Conservation (phyloP, 768 basidiomycete species). For the Tephrocybe sp. region DNA sequence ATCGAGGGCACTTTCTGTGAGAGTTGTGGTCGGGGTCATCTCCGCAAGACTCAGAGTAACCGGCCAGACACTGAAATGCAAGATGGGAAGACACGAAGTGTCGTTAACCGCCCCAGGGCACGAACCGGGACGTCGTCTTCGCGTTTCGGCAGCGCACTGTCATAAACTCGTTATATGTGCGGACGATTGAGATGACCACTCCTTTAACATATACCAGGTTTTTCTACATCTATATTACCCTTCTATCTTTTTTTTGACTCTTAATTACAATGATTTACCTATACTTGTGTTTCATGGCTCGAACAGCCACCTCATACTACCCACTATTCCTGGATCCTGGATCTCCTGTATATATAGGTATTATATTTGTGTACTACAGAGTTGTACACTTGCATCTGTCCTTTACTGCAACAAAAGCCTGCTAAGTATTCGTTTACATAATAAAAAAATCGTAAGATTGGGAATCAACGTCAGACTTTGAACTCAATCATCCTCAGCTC, state of each 20-base stretch:
- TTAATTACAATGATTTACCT: slow-evolving; percentile 4
- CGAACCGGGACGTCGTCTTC: slow-evolving; percentile 66
- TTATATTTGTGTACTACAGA: slow-evolving; percentile 2
- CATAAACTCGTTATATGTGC: no score
- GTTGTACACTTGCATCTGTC: slow-evolving; percentile 3
- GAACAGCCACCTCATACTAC: slow-evolving; percentile 11
- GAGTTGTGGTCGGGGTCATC: slow-evolving; percentile 57
- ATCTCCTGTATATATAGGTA: slow-evolving; percentile 9
- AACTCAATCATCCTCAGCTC: slow-evolving; percentile 62
- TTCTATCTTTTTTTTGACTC: slow-evolving; percentile 2
- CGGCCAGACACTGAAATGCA: slow-evolving; percentile 8
- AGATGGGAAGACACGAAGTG: slow-evolving; percentile 29
- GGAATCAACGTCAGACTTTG: no score
- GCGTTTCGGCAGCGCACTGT: slow-evolving; percentile 59
- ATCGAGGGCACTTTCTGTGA: slow-evolving; percentile 49
- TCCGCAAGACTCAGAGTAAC: slow-evolving; percentile 3
- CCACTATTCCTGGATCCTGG: slow-evolving; percentile 10
- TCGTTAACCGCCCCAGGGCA: slow-evolving; percentile 65
- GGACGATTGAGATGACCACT: no score
- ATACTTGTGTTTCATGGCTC: not conserved
- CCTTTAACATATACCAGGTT: slow-evolving; percentile 18
- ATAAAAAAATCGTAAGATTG: no score
- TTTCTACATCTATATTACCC: slow-evolving; percentile 15
- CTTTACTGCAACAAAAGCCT: not conserved
- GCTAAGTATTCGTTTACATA: no score